These are phyloP conservation scores for Brassica juncea DNA, from an alignment of 345 rosid species.

Conservation along the genomic window DNA sequence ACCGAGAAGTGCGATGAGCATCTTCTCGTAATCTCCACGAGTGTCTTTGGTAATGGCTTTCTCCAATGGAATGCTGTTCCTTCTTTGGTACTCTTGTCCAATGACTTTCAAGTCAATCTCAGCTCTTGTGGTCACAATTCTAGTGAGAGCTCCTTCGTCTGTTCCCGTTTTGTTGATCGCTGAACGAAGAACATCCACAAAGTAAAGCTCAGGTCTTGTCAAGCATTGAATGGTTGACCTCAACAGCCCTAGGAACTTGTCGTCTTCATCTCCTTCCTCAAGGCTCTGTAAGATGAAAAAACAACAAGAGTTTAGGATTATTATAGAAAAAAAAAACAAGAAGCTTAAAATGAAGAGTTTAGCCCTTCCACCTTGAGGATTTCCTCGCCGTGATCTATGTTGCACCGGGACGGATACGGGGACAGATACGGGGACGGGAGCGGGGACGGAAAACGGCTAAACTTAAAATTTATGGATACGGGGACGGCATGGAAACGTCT, in stretches of 20 bases:
- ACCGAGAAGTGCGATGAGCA: slow-evolving; percentile 63
- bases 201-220: slow-evolving; percentile 59
- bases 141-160: slow-evolving; percentile 80
- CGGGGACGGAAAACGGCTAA: no score
- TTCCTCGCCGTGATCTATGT: slow-evolving; percentile 48
- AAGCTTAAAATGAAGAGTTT: neutral
- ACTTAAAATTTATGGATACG: no score
- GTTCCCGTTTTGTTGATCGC: slow-evolving; percentile 73
- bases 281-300: slow-evolving; percentile 49
- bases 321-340: neutral
- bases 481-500: no score
- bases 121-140: slow-evolving; percentile 73
- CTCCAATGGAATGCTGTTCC: slow-evolving; percentile 62
- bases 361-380: slow-evolving; percentile 52
- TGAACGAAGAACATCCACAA: slow-evolving; percentile 62
- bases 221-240: slow-evolving; percentile 70
- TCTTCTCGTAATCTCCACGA: slow-evolving; percentile 63
- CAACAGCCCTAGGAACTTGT: slow-evolving; percentile 59
- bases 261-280: slow-evolving; percentile 54
- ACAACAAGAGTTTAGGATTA: neutral
- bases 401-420: no score
- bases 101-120: slow-evolving; percentile 68
- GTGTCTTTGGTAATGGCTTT: slow-evolving; percentile 67
- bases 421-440: no score
- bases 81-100: slow-evolving; percentile 63